phyloP scores from a whole-genome alignment of 768 basidiomycete genomes.

The Rhizopogon sp. region DNA sequence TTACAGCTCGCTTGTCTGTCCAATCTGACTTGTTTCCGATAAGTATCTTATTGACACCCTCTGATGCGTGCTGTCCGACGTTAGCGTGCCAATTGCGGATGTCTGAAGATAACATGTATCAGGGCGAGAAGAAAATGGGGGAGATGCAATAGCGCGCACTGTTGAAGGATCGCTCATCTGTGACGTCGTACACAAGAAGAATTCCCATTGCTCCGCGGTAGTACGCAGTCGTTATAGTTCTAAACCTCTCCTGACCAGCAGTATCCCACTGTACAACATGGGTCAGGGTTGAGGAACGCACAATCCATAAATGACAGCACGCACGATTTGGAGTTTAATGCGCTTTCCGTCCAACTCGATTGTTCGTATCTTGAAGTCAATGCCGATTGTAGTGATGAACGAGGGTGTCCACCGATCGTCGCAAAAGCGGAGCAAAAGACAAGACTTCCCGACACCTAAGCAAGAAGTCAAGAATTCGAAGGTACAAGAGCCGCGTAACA shows the following conservation, averaged over 20 bases:
- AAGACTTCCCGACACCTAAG: slow-evolving; percentile 92
- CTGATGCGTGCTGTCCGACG: slow-evolving; percentile 97
- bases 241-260: slow-evolving; percentile 96
- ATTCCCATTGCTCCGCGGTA: slow-evolving; percentile 99
- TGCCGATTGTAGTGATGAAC: slow-evolving; percentile 99
- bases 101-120: slow-evolving; percentile 44
- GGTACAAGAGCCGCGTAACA: background rate
- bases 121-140: background rate
- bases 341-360: slow-evolving; percentile 98
- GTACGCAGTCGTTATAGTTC: slow-evolving; percentile 98
- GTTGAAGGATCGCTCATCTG: slow-evolving; percentile 91
- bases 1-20: slow-evolving; percentile 91
- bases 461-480: slow-evolving; percentile 6
- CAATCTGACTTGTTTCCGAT: slow-evolving; percentile 99
- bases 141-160: slow-evolving; percentile 53
- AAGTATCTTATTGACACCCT: slow-evolving; percentile 98
- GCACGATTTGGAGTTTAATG: slow-evolving; percentile 94
- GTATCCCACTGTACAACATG: slow-evolving; percentile 82
- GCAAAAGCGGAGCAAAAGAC: slow-evolving; percentile 93
- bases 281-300: background rate
- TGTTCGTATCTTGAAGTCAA: slow-evolving; percentile 99
- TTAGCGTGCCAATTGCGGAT: slow-evolving; percentile 98
- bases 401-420: slow-evolving; percentile 99
- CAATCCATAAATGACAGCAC: background rate
- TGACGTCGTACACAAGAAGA: slow-evolving; percentile 96